Evolutionary conservation across 179 eudicot species (phyloP).

Genomic region (Spinacia oleracea): DNA sequence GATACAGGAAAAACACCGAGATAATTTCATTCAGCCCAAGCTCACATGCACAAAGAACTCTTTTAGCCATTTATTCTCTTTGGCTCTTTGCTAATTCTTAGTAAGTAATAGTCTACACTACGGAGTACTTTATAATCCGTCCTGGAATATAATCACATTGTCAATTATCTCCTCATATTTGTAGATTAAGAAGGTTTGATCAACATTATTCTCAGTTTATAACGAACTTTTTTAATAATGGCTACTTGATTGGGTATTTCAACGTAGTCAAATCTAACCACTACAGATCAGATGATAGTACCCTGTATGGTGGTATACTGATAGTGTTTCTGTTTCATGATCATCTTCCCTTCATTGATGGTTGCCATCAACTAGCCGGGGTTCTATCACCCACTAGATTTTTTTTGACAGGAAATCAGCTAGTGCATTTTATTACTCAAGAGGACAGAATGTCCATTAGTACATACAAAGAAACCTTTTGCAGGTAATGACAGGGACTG

Average conservation of each 20-base stretch:
- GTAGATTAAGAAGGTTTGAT: background rate
- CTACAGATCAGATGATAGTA: no score
- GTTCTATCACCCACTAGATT: background rate
- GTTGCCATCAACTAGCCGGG: background rate
- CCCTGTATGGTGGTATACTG: no score
- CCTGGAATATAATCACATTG: background rate
- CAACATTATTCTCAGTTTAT: background rate
- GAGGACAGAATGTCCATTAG: background rate
- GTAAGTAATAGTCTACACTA: background rate
- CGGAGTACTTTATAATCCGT: background rate
- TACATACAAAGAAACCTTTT: no score
- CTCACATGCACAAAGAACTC: background rate
- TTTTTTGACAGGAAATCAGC: background rate
- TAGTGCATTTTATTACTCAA: no score
- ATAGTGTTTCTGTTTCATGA: background rate
- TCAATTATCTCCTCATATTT: background rate
- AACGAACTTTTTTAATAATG: background rate
- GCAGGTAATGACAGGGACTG: background rate
- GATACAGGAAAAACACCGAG: no score
- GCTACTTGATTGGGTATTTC: background rate
- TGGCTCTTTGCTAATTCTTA: background rate
- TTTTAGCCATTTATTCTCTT: background rate
- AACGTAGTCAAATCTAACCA: background rate
- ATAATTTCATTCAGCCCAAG: no score
- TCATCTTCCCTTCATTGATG: background rate